Evolutionary conservation across 1,139 yeast species (phyloP), one percentile per base, ranked within the genome.

Genomic region (Yamadazyma taylorii): DNA sequence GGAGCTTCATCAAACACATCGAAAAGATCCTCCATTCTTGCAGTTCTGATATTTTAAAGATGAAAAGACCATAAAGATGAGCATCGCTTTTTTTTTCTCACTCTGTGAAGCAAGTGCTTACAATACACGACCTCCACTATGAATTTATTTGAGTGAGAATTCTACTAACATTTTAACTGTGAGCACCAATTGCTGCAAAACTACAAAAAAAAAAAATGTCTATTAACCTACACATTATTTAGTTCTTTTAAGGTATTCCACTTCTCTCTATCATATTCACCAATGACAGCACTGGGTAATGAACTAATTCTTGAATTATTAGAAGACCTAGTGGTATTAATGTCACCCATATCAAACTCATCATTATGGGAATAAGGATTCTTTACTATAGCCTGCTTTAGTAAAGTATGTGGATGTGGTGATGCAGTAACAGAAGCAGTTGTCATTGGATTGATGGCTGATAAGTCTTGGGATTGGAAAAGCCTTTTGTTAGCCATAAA

Each of bases 1-100:
- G 79, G 79, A 4, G 66, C 63, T 58, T 82, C 89, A 37, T 75
- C 75, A 54, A 83, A 83, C 41, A 83, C 88, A 46, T 75, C 85
- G 53, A 83, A 83, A 43, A 83, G 70, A 50, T 81, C 87, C 55
- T 79, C 74, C 67, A 48, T 47, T 13, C 12, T 25, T 5, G 16
- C 4, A 4, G 10, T 25, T 25, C 13, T 5, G 11, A 5, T 5
- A 11, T 24, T 6, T 24, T 24, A 8, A 6, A 10, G n/a, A 6
- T 6, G 25, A 6, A 5, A 24, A 11, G 25, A 24, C 13, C 13
- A 6, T 24, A 5, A 12, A 24, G 25, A 24, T 24, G 25, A 24
- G 25, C 25, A 24, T 5, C 13, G 5, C 6, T 10, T 12, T 24
- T 24, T 19, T 19, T 19, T 19, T 19, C 8, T 19, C 8, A 19